Conservation (phyloP, 2,329 filamentous ascomycete genomes). For the Pseudogymnoascus sp. region DNA sequence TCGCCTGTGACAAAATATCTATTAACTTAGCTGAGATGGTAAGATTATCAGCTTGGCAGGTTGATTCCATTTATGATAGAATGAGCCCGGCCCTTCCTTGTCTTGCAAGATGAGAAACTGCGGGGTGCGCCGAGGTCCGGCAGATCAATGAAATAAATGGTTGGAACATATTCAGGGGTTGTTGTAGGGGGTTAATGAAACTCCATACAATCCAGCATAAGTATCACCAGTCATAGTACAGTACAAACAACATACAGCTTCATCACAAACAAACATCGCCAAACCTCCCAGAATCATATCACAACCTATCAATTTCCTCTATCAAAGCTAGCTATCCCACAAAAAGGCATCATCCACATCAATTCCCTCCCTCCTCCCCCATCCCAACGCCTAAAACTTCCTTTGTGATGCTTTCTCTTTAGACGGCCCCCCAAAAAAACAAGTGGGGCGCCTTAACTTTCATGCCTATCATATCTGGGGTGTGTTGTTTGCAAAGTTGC, state of each 20-base stretch:
- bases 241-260: not conserved
- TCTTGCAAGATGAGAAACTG: not conserved
- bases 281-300: not conserved
- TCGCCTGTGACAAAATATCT: not conserved
- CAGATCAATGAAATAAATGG: not conserved
- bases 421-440: not conserved
- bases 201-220: not conserved
- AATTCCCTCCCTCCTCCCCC: not conserved
- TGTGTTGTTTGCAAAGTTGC: not conserved
- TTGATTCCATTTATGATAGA: too few species aligned
- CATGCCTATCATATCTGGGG: slow-evolving; percentile 1
- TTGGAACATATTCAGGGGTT: not conserved
- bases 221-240: not conserved
- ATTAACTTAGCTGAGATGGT: too few species aligned
- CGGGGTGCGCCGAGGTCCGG: not conserved
- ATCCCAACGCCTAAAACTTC: slow-evolving; percentile 5
- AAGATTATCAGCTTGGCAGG: too few species aligned
- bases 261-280: not conserved
- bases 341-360: not conserved
- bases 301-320: not conserved
- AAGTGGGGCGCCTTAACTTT: not conserved
- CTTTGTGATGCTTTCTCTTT: not conserved
- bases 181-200: not conserved
- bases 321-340: not conserved
- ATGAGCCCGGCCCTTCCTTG: not conserved